A percentile compares a stretch with the other conserved stretches of the same genome.
phyloP scores from a whole-genome alignment of 805 yeast species.

The Starmerella powellii region DNA sequence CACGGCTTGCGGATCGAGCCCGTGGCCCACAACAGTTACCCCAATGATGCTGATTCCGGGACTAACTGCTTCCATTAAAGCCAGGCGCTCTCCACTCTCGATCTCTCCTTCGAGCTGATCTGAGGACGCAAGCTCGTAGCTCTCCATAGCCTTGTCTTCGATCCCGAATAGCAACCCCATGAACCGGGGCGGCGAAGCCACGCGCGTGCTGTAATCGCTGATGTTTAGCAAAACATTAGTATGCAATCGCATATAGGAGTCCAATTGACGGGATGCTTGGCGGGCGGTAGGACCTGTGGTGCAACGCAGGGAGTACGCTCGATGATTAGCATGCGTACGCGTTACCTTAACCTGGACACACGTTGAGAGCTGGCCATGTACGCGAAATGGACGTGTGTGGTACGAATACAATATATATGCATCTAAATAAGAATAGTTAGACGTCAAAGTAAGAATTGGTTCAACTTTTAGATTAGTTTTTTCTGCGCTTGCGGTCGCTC shows the following conservation, averaged over 20 bases:
- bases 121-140: neutral
- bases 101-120: neutral
- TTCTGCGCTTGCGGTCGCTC: conserved; percentile 13
- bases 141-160: neutral
- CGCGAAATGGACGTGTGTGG: no score
- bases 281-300: no score
- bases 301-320: no score
- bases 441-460: no score
- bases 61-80: neutral
- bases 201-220: neutral
- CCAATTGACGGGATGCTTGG: no score
- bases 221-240: conserved; percentile 2
- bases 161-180: conserved; percentile 6
- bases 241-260: conserved; percentile 3
- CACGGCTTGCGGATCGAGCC: neutral
- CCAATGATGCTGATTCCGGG: conserved; percentile 2
- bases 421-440: no score
- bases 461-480: neutral
- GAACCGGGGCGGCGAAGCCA: neutral
- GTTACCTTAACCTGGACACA: neutral
- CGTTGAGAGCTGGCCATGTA: neutral
- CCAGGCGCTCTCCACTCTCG: conserved; percentile 1
- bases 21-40: conserved; percentile 3
- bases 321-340: no score
- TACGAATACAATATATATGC: no score